Conservation (phyloP, 108 stramenopile species). For the Skeletonema grethae region DNA sequence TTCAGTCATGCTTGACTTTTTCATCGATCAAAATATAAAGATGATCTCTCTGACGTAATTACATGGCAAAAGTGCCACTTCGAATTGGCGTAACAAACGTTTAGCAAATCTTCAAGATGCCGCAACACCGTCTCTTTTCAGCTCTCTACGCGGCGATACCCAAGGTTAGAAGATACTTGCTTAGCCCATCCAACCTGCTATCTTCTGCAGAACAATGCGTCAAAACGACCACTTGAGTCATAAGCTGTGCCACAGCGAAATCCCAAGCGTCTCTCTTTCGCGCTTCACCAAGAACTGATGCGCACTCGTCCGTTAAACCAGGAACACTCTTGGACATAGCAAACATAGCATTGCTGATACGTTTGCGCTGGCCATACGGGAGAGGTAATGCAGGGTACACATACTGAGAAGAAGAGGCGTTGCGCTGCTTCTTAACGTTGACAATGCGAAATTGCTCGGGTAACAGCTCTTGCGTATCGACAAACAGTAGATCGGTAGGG, state of each 20-base stretch:
- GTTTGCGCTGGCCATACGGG: slow-evolving; percentile 83
- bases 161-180: slow-evolving; percentile 75
- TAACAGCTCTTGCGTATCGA: slow-evolving; percentile 67
- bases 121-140: neutral
- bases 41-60: neutral
- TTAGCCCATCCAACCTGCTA: slow-evolving; percentile 74
- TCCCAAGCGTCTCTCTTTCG: slow-evolving; percentile 81
- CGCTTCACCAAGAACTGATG: slow-evolving; percentile 73
- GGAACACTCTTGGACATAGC: slow-evolving; percentile 77
- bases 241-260: slow-evolving; percentile 83
- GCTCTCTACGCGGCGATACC: slow-evolving; percentile 19
- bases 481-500: slow-evolving; percentile 59
- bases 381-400: slow-evolving; percentile 76
- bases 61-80: neutral
- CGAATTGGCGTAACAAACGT: neutral
- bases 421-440: slow-evolving; percentile 43
- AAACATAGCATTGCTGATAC: slow-evolving; percentile 82
- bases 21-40: neutral
- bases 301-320: slow-evolving; percentile 82
- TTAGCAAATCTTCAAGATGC: neutral
- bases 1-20: neutral
- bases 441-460: slow-evolving; percentile 75
- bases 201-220: slow-evolving; percentile 76
- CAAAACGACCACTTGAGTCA: slow-evolving; percentile 86
- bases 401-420: slow-evolving; percentile 36